A percentile compares a stretch with the other conserved stretches of the same genome.
These are phyloP conservation scores for Fusarium odoratissimum DNA, from an alignment of 2,329 filamentous ascomycete species.

Conservation along the genomic window DNA sequence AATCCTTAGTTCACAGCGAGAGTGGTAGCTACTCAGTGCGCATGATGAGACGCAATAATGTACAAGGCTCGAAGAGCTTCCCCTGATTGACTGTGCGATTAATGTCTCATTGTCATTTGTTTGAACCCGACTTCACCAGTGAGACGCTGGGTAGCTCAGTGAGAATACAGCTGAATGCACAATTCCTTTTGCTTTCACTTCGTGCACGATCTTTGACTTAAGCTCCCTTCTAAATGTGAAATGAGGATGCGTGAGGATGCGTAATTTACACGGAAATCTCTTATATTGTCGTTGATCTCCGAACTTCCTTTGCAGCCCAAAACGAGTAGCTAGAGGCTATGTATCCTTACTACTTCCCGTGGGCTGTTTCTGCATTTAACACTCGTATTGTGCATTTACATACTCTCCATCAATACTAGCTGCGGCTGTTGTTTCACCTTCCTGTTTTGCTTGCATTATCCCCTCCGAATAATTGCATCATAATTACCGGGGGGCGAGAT, in stretches of 20 bases:
- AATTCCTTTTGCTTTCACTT: background rate
- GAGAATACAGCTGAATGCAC: background rate
- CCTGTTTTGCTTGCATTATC: background rate
- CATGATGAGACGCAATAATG: too few species aligned
- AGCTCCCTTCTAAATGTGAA: fast-evolving
- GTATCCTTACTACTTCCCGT: fast-evolving
- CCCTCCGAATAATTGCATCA: conserved; percentile 1
- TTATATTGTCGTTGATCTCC: background rate
- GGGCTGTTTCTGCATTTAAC: fast-evolving
- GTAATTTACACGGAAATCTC: background rate
- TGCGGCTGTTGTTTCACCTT: background rate
- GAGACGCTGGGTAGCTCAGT: background rate
- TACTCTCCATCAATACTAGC: fast-evolving
- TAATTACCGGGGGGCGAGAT: background rate
- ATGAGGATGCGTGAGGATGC: background rate
- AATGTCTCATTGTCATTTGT: fast-evolving
- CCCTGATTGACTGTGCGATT: too few species aligned
- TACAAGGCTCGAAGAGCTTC: background rate
- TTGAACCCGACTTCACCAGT: background rate
- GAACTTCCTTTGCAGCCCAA: too few species aligned
- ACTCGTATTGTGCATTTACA: fast-evolving
- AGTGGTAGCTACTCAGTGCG: fast-evolving
- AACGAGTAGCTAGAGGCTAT: background rate
- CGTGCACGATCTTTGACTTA: background rate
- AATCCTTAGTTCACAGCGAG: fast-evolving